Percentiles rank a stretch among this genome's conserved stretches.
Evolutionary conservation across 306 rosid genomes (phyloP).

Genomic region (Vachellia pachyceras): DNA sequence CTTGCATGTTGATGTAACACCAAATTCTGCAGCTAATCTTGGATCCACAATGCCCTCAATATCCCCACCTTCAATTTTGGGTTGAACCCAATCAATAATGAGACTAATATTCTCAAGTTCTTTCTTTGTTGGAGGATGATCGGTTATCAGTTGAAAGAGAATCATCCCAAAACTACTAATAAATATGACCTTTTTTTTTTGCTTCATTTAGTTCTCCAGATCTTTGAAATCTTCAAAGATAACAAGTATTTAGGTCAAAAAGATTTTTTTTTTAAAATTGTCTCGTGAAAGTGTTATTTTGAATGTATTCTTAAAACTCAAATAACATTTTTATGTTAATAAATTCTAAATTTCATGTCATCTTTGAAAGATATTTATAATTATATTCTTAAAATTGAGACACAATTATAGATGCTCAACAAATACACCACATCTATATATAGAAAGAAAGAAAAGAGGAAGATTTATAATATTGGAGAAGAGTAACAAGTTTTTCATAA

Average conservation of each 20-base stretch:
- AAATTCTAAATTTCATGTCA: too few species aligned
- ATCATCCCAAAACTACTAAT: background rate
- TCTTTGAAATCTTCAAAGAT: background rate
- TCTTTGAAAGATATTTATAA: too few species aligned
- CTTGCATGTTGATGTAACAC: background rate
- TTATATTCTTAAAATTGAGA: too few species aligned
- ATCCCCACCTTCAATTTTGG: constrained; percentile 1
- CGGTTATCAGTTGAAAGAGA: background rate
- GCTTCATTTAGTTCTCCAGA: background rate
- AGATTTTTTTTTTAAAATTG: too few species aligned
- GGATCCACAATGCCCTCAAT: background rate
- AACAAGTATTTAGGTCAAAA: background rate
- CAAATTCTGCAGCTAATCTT: background rate
- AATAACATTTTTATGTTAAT: too few species aligned
- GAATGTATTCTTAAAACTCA: too few species aligned
- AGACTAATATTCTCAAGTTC: background rate
- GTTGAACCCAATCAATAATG: constrained; percentile 1
- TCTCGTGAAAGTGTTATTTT: too few species aligned
- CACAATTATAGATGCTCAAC: too few species aligned
- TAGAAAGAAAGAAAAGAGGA: too few species aligned
- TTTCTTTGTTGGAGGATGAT: background rate
- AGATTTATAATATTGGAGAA: too few species aligned
- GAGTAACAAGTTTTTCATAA: too few species aligned
- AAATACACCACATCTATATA: too few species aligned
- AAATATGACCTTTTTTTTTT: background rate